A percentile compares a stretch with the other conserved stretches of the same genome.
phyloP scores from a whole-genome alignment of 2,329 filamentous ascomycete genomes.

The Calonectria pauciramosa region DNA sequence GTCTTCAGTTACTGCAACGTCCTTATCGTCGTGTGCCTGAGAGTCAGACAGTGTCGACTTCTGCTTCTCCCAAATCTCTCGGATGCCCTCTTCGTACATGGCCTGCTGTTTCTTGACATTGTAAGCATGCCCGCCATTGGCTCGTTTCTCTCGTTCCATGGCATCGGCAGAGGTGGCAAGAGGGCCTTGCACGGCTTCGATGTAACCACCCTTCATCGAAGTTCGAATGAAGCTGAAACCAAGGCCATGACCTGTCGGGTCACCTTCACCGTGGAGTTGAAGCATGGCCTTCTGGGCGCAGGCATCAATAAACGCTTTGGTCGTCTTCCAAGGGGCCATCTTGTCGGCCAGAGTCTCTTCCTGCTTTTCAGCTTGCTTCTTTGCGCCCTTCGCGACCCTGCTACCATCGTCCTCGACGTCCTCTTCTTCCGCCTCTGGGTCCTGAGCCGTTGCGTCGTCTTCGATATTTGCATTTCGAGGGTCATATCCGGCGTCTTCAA shows the following conservation, averaged over 20 bases:
- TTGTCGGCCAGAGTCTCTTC: conserved; percentile 86
- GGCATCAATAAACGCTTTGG: conserved; percentile 95
- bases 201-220: conserved; percentile 97
- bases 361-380: conserved; percentile 62
- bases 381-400: conserved; percentile 55
- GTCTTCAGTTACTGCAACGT: conserved; percentile 70
- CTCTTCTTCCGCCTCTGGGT: conserved; percentile 72
- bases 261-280: conserved; percentile 91
- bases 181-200: conserved; percentile 82
- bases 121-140: conserved; percentile 94
- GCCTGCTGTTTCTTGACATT: conserved; percentile 96
- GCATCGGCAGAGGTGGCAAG: conserved; percentile 82
- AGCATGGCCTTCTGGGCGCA: conserved; percentile 97
- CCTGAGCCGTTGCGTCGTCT: conserved; percentile 74
- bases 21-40: conserved; percentile 75
- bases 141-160: conserved; percentile 87
- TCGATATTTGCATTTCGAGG: conserved; percentile 72
- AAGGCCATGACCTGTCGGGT: conserved; percentile 92
- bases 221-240: conserved; percentile 98
- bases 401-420: conserved; percentile 60
- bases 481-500: conserved; percentile 91
- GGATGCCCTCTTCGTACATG: conserved; percentile 92
- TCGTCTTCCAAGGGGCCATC: conserved; percentile 95
- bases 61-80: conserved; percentile 92
- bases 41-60: conserved; percentile 81